These are phyloP conservation scores for Trypanosoma rangeli DNA, from an alignment of 208 protist genomes.

Conservation along the genomic window DNA sequence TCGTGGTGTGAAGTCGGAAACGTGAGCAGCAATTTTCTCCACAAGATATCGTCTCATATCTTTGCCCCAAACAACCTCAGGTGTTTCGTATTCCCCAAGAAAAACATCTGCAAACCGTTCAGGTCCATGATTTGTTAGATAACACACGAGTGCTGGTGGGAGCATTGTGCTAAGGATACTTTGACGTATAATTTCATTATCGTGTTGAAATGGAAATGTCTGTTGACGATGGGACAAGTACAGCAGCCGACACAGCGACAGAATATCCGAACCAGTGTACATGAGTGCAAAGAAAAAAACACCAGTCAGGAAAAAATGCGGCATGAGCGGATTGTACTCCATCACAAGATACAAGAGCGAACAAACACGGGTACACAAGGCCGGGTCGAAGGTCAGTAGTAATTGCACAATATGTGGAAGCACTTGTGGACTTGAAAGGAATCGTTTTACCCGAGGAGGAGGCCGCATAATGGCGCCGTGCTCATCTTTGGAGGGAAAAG, in stretches of 20 bases:
- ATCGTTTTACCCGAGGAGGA: constrained; percentile 89
- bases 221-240: constrained; percentile 86
- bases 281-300: constrained; percentile 94
- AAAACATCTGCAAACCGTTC: constrained; percentile 92
- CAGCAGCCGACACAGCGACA: constrained; percentile 87
- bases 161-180: constrained; percentile 89
- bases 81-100: constrained; percentile 94
- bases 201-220: constrained; percentile 58
- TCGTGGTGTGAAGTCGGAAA: constrained; percentile 92
- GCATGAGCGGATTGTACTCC: constrained; percentile 83
- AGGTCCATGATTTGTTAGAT: constrained; percentile 88
- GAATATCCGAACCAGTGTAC: constrained; percentile 93
- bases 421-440: constrained; percentile 72
- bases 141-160: constrained; percentile 94
- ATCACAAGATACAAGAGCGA: constrained; percentile 85
- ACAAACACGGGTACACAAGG: constrained; percentile 80
- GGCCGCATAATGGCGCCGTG: constrained; percentile 91
- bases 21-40: constrained; percentile 89
- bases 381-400: constrained; percentile 92
- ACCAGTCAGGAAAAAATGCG: constrained; percentile 91
- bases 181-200: constrained; percentile 54
- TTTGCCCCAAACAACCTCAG: constrained; percentile 94
- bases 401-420: constrained; percentile 95
- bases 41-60: constrained; percentile 91
- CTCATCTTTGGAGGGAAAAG: constrained; percentile 84